Evolutionary conservation across 345 rosid genomes (phyloP).

Genomic region (Brassica nigra): DNA sequence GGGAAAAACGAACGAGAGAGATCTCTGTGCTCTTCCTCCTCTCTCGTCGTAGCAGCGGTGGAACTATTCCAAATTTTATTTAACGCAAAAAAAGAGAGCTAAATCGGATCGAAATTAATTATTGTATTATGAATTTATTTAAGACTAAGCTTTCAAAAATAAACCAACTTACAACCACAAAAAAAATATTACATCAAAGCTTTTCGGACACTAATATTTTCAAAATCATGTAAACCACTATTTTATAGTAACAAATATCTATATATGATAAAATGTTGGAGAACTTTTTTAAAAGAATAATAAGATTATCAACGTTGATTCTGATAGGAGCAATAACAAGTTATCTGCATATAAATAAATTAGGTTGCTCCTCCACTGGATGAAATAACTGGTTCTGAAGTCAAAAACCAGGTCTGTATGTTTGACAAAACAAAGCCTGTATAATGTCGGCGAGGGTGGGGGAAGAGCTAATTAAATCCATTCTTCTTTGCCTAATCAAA

Average conservation of each 20-base stretch:
- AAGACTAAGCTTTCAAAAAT: not conserved
- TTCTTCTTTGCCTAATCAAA: not conserved
- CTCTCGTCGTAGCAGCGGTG: constrained; percentile 30
- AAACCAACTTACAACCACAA: not conserved
- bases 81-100: constrained; percentile 5
- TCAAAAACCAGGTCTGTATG: constrained; percentile 22
- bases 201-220: not conserved
- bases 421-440: constrained; percentile 14
- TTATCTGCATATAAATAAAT: not conserved
- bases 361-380: not conserved
- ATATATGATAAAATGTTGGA: too few species aligned
- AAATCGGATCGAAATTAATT: not conserved
- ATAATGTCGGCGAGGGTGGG: constrained; percentile 19
- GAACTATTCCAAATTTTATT: constrained; percentile 26
- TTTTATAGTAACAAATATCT: too few species aligned
- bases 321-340: not conserved
- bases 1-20: constrained; percentile 34
- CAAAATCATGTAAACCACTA: not conserved
- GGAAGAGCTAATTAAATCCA: not conserved
- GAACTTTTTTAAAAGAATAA: too few species aligned
- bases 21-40: constrained; percentile 12
- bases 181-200: not conserved
- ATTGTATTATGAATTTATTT: constrained; percentile 15
- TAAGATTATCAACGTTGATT: not conserved
- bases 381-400: constrained; percentile 4